phyloP scores from a whole-genome alignment of 2,329 filamentous ascomycete genomes.

The Ophiostoma triangulosporum region DNA sequence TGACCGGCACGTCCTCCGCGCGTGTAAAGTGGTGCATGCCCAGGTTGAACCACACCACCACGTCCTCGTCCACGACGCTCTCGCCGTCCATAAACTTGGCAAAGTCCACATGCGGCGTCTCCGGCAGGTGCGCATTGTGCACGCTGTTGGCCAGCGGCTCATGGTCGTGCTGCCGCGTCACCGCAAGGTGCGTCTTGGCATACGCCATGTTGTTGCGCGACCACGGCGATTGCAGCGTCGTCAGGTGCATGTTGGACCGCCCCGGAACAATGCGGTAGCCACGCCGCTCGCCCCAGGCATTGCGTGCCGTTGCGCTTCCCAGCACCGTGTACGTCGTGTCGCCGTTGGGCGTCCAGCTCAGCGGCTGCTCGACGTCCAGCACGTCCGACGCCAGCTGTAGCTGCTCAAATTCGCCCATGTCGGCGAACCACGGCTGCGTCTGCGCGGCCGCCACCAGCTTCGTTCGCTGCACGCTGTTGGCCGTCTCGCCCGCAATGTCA shows the following conservation, averaged over 20 bases:
- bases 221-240: slow-evolving; percentile 23
- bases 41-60: slow-evolving; percentile 37
- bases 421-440: slow-evolving; percentile 24
- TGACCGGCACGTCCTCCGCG: slow-evolving; percentile 24
- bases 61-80: slow-evolving; percentile 25
- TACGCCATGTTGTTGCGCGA: slow-evolving; percentile 10
- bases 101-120: slow-evolving; percentile 29
- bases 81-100: slow-evolving; percentile 30
- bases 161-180: slow-evolving; percentile 31
- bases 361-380: slow-evolving; percentile 17
- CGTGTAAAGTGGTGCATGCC: slow-evolving; percentile 37
- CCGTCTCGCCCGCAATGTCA: slow-evolving; percentile 21
- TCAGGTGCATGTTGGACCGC: slow-evolving; percentile 23
- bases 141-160: slow-evolving; percentile 26
- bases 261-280: slow-evolving; percentile 30
- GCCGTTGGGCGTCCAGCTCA: slow-evolving; percentile 24
- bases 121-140: slow-evolving; percentile 21
- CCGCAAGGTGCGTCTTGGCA: slow-evolving; percentile 23
- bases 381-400: slow-evolving; percentile 17
- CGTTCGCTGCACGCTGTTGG: slow-evolving; percentile 24
- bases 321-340: slow-evolving; percentile 27
- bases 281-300: slow-evolving; percentile 27
- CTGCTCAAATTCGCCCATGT: slow-evolving; percentile 24
- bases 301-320: slow-evolving; percentile 20
- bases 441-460: slow-evolving; percentile 20